These are phyloP conservation scores for Atkinsonella texensis DNA, from an alignment of 2,329 filamentous ascomycete species.

Conservation along the genomic window DNA sequence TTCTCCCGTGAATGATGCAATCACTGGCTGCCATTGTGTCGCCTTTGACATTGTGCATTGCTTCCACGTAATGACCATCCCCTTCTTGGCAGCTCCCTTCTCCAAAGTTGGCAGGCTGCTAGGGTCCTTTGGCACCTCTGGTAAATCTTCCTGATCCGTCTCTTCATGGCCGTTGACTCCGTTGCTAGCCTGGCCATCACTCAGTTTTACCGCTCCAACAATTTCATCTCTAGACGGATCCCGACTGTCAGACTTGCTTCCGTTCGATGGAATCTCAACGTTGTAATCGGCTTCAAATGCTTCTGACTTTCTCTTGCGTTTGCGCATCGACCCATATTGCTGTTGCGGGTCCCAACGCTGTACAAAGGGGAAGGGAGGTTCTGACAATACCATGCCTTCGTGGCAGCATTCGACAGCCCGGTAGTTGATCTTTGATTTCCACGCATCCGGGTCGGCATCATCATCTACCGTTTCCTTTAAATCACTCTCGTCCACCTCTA, in stretches of 20 bases:
- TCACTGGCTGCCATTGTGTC: conserved; percentile 54
- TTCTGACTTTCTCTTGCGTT: conserved; percentile 36
- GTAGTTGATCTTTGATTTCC: conserved; percentile 63
- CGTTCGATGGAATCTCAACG: conserved; percentile 14
- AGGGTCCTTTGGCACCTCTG: conserved; percentile 46
- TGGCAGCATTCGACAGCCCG: conserved; percentile 74
- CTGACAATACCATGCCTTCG: conserved; percentile 53
- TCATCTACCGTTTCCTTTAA: conserved; percentile 8
- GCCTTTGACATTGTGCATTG: conserved; percentile 47
- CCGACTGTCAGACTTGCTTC: conserved; percentile 5
- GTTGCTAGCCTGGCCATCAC: not conserved
- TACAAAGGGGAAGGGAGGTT: conserved; percentile 80
- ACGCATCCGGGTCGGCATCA: conserved; percentile 45
- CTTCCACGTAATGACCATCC: conserved; percentile 60
- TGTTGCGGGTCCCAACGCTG: conserved; percentile 82
- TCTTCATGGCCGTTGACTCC: not conserved
- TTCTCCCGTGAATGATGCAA: conserved; percentile 53
- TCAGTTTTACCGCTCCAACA: conserved; percentile 4
- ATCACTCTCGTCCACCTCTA: conserved; percentile 9
- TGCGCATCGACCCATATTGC: conserved; percentile 29
- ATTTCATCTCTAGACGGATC: not conserved
- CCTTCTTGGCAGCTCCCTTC: conserved; percentile 35
- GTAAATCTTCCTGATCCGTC: conserved; percentile 41
- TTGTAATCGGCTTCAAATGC: conserved; percentile 18
- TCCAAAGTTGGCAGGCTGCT: conserved; percentile 38